phyloP scores from a whole-genome alignment of 2,329 filamentous ascomycete species.

The Verticillium tricorpus region DNA sequence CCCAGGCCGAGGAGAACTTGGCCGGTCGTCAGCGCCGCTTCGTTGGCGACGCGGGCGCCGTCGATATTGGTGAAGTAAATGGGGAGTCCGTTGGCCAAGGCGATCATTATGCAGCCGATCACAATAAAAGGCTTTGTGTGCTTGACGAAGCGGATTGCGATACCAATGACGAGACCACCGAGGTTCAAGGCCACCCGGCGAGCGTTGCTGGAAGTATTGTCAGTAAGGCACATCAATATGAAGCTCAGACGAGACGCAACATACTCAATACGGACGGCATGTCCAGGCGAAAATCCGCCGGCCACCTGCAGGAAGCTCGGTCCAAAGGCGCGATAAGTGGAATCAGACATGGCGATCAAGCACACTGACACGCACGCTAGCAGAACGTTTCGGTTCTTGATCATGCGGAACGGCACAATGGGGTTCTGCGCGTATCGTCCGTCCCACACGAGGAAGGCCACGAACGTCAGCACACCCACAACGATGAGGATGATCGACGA shows the following conservation, averaged over 20 bases:
- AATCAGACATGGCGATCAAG: constrained; percentile 29
- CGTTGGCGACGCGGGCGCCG: constrained; percentile 20
- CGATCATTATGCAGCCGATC: constrained; percentile 25
- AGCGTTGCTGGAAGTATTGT: constrained; percentile 22
- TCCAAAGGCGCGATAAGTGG: constrained; percentile 33
- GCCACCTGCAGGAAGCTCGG: constrained; percentile 34
- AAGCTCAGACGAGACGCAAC: background rate
- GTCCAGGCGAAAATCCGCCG: constrained; percentile 26
- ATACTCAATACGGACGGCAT: constrained; percentile 33
- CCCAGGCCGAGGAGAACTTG: constrained; percentile 29
- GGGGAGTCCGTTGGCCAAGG: constrained; percentile 27
- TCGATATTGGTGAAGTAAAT: constrained; percentile 23
- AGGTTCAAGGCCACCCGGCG: constrained; percentile 31
- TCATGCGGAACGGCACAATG: constrained; percentile 32
- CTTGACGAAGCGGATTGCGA: constrained; percentile 31
- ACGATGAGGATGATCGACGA: constrained; percentile 31
- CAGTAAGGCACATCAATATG: constrained; percentile 1
- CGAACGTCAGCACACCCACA: constrained; percentile 20
- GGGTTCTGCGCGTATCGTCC: constrained; percentile 29
- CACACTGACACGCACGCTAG: constrained; percentile 23
- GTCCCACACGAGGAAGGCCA: constrained; percentile 29
- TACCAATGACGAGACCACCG: constrained; percentile 25
- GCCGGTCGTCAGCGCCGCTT: constrained; percentile 26
- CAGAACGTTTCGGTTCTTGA: constrained; percentile 30
- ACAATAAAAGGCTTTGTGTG: constrained; percentile 27